Percentiles rank a stretch among this genome's conserved stretches.
These are phyloP conservation scores for Starmerella bombi DNA, from an alignment of 805 yeast genomes.

Conservation along the genomic window DNA sequence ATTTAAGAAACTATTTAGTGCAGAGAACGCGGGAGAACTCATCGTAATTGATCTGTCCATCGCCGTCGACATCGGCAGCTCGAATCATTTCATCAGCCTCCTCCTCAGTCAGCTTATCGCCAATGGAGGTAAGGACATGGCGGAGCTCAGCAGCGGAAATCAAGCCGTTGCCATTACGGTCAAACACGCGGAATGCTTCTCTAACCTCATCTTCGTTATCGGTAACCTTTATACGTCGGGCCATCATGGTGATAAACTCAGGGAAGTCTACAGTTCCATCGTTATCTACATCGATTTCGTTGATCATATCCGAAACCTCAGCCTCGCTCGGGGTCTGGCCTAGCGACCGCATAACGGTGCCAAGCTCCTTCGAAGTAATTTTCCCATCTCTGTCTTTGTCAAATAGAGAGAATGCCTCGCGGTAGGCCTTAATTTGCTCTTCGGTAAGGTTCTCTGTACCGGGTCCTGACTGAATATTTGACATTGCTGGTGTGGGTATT, in stretches of 20 bases:
- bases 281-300: constrained; percentile 91
- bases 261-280: constrained; percentile 80
- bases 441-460: constrained; percentile 81
- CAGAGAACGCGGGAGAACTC: constrained; percentile 81
- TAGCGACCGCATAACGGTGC: constrained; percentile 97
- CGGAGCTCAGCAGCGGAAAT: constrained; percentile 93
- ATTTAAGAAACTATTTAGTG: constrained; percentile 10
- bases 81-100: constrained; percentile 96
- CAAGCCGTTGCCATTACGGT: constrained; percentile 85
- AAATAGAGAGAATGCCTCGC: constrained; percentile 93
- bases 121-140: constrained; percentile 93
- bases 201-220: constrained; percentile 94
- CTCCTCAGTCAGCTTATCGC: constrained; percentile 88
- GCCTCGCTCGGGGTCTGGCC: constrained; percentile 96
- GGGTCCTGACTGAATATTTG: background rate
- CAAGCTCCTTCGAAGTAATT: constrained; percentile 88
- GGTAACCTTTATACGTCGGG: constrained; percentile 87
- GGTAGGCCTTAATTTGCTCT: constrained; percentile 92
- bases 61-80: constrained; percentile 83
- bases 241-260: constrained; percentile 75
- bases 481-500: no score
- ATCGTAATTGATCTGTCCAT: constrained; percentile 93
- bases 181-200: constrained; percentile 97
- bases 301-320: constrained; percentile 91
- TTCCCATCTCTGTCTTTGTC: constrained; percentile 94